Conservation (phyloP, 495 filamentous ascomycete species). For the Penicillium salamii region DNA sequence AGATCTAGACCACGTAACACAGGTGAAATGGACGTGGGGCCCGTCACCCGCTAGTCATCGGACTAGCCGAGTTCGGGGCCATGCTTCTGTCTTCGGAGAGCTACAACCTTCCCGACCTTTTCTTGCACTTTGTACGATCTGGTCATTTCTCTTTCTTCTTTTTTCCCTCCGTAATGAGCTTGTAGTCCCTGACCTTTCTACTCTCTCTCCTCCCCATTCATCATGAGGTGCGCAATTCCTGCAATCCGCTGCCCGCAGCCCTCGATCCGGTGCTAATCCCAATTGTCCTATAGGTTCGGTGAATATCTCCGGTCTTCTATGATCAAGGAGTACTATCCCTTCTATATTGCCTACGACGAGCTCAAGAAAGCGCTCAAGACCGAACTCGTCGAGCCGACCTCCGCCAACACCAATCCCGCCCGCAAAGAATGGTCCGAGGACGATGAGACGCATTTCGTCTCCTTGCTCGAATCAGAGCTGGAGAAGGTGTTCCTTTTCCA, state of each 20-base stretch:
- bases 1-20: neutral
- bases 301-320: conserved; percentile 90
- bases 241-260: neutral
- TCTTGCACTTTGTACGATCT: neutral
- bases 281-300: conserved; percentile 75
- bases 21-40: neutral
- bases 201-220: conserved; percentile 16
- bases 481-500: conserved; percentile 98
- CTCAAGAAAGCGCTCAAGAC: conserved; percentile 85
- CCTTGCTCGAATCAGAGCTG: conserved; percentile 81
- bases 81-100: conserved; percentile 12
- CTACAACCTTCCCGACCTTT: conserved; percentile 13
- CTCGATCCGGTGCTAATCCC: conserved; percentile 14
- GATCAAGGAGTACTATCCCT: conserved; percentile 92
- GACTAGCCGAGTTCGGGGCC: conserved; percentile 7
- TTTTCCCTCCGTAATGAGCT: conserved; percentile 18
- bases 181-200: conserved; percentile 3
- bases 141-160: neutral
- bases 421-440: conserved; percentile 82
- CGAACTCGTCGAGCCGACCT: conserved; percentile 55
- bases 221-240: conserved; percentile 24
- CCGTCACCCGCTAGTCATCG: conserved; percentile 13
- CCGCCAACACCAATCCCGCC: conserved; percentile 52
- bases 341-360: conserved; percentile 96
- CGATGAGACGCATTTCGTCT: conserved; percentile 86